Evolutionary conservation across 108 stramenopile genomes (phyloP), one percentile per base, ranked within the genome.

Genomic region (Skeletonema tropicum): DNA sequence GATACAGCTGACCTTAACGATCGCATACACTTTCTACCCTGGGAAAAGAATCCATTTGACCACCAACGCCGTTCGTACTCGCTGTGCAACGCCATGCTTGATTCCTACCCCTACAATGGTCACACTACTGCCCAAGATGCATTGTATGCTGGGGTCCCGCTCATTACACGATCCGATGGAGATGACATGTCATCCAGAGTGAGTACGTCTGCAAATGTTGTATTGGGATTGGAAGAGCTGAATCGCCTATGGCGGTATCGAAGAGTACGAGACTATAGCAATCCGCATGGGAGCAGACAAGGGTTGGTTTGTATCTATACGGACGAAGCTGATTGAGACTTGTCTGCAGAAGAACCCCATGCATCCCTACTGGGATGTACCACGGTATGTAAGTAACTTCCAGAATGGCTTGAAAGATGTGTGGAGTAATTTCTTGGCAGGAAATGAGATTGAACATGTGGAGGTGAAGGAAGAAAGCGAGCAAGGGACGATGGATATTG

Each of bases 351-450:
- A 79, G 36, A 91, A 94, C 60, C 93, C 91, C 1, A 90, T 94
- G 93, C 93, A 94, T 71, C 86, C 91, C 1, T 94, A 89, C 73
- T 94, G 93, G 93, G 93, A 94, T 87, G 91, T 89, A 6, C 83
- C 87, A 11, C 85, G 93, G 14, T 94, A 94, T 68, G 89, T 87
- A 5, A 83, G 84, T 71, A 91, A 88, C 70, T 86, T 94, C 58
- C 81, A 92, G 71, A 64, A 58, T 3, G 93, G 91, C 29, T 71
- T 92, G 65, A 64, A 49, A 23, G 59, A 70, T 67, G 88, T 84
- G 14, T 94, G 91, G 89, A 77, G 88, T 25, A 78, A 70, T 21
- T 94, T 89, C 52, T 29, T 92, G 21, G 36, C 71, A 31, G 93
- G 90, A 57, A 32, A 82, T 5, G 57, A 69, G 21, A 77, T 86